These are phyloP conservation scores for Pichia sp. DNA, from an alignment of 1,139 yeast genomes.

Conservation along the genomic window DNA sequence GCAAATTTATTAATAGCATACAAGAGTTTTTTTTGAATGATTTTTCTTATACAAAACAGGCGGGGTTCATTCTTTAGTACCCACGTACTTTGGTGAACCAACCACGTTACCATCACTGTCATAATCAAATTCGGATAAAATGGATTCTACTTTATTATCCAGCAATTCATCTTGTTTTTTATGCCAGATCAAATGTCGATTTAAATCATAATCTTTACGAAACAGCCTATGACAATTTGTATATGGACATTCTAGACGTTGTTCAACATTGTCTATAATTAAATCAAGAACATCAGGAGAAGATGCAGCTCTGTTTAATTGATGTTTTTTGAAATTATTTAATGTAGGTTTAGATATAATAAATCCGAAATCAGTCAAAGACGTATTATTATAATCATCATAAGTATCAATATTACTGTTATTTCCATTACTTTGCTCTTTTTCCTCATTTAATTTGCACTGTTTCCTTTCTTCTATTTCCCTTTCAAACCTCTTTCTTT, in stretches of 20 bases:
- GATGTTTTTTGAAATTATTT: conserved; percentile 8
- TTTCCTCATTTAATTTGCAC: no score
- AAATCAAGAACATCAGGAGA: conserved; percentile 29
- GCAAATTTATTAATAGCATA: no score
- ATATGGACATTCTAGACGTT: conserved; percentile 41
- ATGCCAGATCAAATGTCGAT: conserved; percentile 54
- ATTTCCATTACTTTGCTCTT: no score
- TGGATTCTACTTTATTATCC: conserved; percentile 9
- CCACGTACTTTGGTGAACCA: no score
- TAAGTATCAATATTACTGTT: neutral
- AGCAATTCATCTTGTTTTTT: conserved; percentile 22
- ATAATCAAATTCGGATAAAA: neutral
- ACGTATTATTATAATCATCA: neutral
- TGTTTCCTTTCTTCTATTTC: neutral
- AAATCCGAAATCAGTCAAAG: conserved; percentile 5
- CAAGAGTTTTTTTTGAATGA: no score
- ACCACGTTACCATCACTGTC: neutral
- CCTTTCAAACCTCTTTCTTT: neutral
- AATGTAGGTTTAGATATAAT: conserved; percentile 9
- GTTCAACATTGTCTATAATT: conserved; percentile 34
- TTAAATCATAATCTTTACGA: conserved; percentile 41
- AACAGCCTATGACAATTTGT: conserved; percentile 43
- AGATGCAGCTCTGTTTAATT: conserved; percentile 23
- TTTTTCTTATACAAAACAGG: no score
- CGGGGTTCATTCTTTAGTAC: no score